These are phyloP conservation scores for Entophlyctis helioformis DNA, from an alignment of 192 early-diverging fungal species.

Conservation along the genomic window DNA sequence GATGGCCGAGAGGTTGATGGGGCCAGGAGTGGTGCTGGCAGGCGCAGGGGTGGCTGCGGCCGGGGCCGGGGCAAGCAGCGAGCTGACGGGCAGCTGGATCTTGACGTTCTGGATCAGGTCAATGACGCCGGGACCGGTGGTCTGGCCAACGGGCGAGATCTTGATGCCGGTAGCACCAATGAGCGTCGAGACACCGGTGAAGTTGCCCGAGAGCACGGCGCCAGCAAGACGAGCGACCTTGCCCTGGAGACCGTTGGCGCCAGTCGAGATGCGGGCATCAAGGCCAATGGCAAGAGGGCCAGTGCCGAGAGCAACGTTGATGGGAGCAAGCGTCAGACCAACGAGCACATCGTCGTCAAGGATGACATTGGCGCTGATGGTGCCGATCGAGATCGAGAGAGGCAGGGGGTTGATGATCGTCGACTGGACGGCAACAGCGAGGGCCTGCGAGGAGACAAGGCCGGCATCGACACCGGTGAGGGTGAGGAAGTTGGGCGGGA, in stretches of 20 bases:
- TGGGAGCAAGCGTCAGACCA: slow-evolving; percentile 9
- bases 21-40: slow-evolving; percentile 4
- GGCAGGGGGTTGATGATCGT: slow-evolving; percentile 16
- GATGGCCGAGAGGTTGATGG: slow-evolving; percentile 16
- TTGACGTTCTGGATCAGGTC: slow-evolving; percentile 15
- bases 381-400: slow-evolving; percentile 13
- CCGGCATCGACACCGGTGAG: slow-evolving; percentile 6
- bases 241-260: slow-evolving; percentile 12
- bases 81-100: slow-evolving; percentile 2
- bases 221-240: slow-evolving; percentile 13
- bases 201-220: slow-evolving; percentile 4
- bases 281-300: slow-evolving; percentile 4
- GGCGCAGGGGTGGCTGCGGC: slow-evolving; percentile 1
- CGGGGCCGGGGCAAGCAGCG: too few relatives aligned
- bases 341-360: slow-evolving; percentile 6
- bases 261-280: slow-evolving; percentile 7
- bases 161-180: slow-evolving; percentile 12
- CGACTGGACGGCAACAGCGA: slow-evolving; percentile 4
- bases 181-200: background rate
- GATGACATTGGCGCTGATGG: slow-evolving; percentile 4
- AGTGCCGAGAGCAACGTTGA: slow-evolving; percentile 9
- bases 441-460: slow-evolving; percentile 4
- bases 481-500: slow-evolving; percentile 12
- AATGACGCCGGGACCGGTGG: slow-evolving; percentile 19
- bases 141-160: slow-evolving; percentile 15